A percentile compares a stretch with the other conserved stretches of the same genome.
Conservation (phyloP, 768 basidiomycete species). For the Sistotremastrum suecicum region DNA sequence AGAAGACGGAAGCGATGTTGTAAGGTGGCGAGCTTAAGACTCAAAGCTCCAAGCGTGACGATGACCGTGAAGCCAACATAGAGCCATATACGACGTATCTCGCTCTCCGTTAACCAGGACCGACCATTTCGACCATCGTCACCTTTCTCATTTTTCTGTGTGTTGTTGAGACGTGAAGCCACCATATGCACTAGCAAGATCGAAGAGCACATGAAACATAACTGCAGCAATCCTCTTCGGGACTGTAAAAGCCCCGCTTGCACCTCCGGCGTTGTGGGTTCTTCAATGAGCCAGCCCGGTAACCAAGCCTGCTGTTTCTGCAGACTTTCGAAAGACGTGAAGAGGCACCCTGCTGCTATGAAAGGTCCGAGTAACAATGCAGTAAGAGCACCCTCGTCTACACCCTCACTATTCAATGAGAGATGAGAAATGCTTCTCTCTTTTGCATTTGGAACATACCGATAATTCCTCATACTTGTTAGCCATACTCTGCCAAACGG, state of each 20-base stretch:
- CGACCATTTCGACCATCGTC: neutral
- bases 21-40: slow-evolving; percentile 47
- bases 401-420: slow-evolving; percentile 41
- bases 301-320: slow-evolving; percentile 28
- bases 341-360: slow-evolving; percentile 55
- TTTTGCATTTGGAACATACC: slow-evolving; percentile 27
- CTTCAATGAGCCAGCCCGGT: slow-evolving; percentile 65
- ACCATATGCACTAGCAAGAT: slow-evolving; percentile 69
- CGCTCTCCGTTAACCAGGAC: slow-evolving; percentile 22
- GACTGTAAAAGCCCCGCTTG: slow-evolving; percentile 33
- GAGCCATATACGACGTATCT: slow-evolving; percentile 43
- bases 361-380: slow-evolving; percentile 77
- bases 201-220: slow-evolving; percentile 67
- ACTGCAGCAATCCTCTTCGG: slow-evolving; percentile 62
- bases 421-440: slow-evolving; percentile 3
- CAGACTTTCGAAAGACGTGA: slow-evolving; percentile 28
- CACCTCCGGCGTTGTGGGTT: slow-evolving; percentile 34
- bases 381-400: slow-evolving; percentile 77
- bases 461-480: slow-evolving; percentile 80
- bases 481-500: slow-evolving; percentile 68
- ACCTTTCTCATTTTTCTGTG: neutral
- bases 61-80: slow-evolving; percentile 51
- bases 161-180: slow-evolving; percentile 51
- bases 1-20: slow-evolving; percentile 36
- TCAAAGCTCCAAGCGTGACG: slow-evolving; percentile 34